Base-by-base conservation (phyloP, 176 grass and related monocot species). In the Triticum timopheevii region DNA sequence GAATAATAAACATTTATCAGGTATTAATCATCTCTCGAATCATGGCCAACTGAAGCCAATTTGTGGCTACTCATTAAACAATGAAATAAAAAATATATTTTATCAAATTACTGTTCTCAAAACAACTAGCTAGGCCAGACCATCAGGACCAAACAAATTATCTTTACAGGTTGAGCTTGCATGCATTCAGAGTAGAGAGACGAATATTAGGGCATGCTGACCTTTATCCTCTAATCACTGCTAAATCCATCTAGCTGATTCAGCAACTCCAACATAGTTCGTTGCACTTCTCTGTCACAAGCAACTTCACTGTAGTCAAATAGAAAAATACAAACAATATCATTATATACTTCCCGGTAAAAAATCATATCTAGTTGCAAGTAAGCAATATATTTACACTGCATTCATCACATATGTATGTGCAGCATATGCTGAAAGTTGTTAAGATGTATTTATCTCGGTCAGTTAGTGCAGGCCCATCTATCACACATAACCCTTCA, bases 211-310 rank as follows among this genome's bases (percentile, higher is more conserved):
- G 35, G 31, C 16, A 74, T 44, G 36, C 16, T 73, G 10, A 94
- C 93, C 93, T 95, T 95, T 90, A 95, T 92, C 62, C 93, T 84
- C 77, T 95, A 88, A 88, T 95, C 93, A 20, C 90, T 92, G 68
- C 90, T 92, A 80, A 95, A 95, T 40, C 93, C 93, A 88, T 95
- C 93, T 62, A 95, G 90, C 75, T 95, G 93, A 74, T 95, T 95
- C 64, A 95, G 83, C 83, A 95, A 86, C 83, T 92, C 93, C 75
- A 95, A 73, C 93, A 95, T 95, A 61, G 93, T 95, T 42, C 93
- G 80, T 77, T 95, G 93, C 75, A 95, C 93, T 85, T 95, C 93
- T 69, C 93, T 95, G 65, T 95, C 93, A 34, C 93, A 90, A 10
- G 86, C 90, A 59, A 88, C 88, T 92, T 95, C 93, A 90, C 93